A percentile compares a stretch with the other conserved stretches of the same genome.
phyloP scores from a whole-genome alignment of 2,329 filamentous ascomycete genomes.

The Pseudopithomyces chartarum region DNA sequence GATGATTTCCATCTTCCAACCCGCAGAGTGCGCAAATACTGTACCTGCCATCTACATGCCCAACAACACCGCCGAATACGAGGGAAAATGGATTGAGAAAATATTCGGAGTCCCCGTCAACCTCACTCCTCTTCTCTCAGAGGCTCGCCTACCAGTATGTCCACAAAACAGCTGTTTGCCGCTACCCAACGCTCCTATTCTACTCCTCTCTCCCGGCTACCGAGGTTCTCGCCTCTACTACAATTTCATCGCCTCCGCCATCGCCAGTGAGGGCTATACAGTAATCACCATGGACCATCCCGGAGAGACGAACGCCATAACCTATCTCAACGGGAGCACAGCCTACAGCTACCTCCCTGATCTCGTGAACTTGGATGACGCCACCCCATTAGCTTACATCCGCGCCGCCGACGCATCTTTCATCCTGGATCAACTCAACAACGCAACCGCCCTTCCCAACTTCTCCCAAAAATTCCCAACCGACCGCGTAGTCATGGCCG shows the following conservation, averaged over 20 bases:
- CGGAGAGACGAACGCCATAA: background rate
- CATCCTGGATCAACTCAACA: conserved; percentile 28
- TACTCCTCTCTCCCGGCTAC: conserved; percentile 54
- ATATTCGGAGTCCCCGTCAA: conserved; percentile 20
- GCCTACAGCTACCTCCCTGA: background rate
- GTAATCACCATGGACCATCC: conserved; percentile 49
- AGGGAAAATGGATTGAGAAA: conserved; percentile 18
- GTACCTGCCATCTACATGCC: conserved; percentile 23
- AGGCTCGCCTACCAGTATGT: conserved; percentile 26
- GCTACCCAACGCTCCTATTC: conserved; percentile 16
- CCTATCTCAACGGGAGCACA: background rate
- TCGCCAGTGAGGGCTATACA: conserved; percentile 54
- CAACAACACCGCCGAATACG: conserved; percentile 23
- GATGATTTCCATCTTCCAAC: conserved; percentile 28
- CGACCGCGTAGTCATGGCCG: conserved; percentile 10
- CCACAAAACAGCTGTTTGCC: conserved; percentile 12
- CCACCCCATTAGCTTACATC: conserved; percentile 8
- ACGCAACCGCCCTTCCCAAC: conserved; percentile 23
- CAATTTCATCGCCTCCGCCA: conserved; percentile 48
- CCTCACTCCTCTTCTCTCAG: conserved; percentile 22
- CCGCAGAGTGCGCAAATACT: conserved; percentile 19
- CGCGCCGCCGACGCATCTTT: conserved; percentile 26
- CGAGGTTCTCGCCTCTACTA: conserved; percentile 50
- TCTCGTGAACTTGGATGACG: too few species aligned
- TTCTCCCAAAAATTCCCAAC: conserved; percentile 17